Evolutionary conservation across 306 rosid genomes (phyloP), one percentile per base, ranked within the genome.

Genomic region (Lagenaria siceraria): DNA sequence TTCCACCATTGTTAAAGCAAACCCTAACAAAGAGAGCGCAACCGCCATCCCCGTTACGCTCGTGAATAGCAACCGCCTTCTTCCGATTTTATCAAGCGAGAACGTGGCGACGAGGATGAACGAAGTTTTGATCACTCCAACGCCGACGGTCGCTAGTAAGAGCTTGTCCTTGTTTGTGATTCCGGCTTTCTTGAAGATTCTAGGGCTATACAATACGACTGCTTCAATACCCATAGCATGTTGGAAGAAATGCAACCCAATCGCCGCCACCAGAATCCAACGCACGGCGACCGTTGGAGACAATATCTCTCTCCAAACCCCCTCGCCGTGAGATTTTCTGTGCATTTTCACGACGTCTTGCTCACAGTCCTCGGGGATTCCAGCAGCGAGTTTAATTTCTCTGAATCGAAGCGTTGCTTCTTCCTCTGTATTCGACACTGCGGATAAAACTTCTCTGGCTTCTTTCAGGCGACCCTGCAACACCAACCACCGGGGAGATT

Each of bases 401-500:
- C 40, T 64, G 31, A 89, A 85, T 0, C 97, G 95, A 19, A 14
- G 27, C 13, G 80, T 82, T 0, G 91, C 97, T 76, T 95, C 99
- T 62, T 88, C 65, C 17, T 80, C 9, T 11, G 87, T 60, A 3
- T 84, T 89, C 0, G 86, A 90, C 15, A 95, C 83, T 73, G 53
- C 25, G 9, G 66, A 0, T 1, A 92, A 58, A 18, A 87, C 84
- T 6, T 82, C 73, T 72, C 77, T 86, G 0, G 99, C 96, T 0
- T 82, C 84, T 2, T 59, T 89, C 17, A 95, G 11, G 6, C 82
- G 85, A 12, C 99, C 97, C 27, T 83, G 93, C 87, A 92, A 71
- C 9, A 86, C 87, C 3, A 95, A 60, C 99, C 99, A 95, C 42
- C 99, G 86, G 8, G 99, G 99, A 2, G 99, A 95, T 43, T 95